Conservation (phyloP, 805 yeast genomes). For the Blastobotrys americana region DNA sequence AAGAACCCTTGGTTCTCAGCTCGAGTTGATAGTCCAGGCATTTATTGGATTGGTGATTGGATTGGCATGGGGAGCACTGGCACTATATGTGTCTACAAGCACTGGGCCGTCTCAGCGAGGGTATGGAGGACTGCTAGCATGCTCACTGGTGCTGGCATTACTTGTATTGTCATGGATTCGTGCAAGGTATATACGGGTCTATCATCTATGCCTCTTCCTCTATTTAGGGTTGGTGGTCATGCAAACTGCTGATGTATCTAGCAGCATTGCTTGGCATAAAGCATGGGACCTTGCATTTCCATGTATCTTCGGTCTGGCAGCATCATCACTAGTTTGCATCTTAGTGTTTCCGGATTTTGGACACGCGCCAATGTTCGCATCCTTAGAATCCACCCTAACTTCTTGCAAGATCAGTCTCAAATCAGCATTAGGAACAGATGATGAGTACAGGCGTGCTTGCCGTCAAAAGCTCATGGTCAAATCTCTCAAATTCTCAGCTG, state of each 20-base stretch:
- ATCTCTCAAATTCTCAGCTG: constrained; percentile 34
- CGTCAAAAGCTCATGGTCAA: constrained; percentile 31
- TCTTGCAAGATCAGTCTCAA: constrained; percentile 12
- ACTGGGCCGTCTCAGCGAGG: constrained; percentile 36
- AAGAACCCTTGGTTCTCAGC: constrained; percentile 40
- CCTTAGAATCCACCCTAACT: constrained; percentile 23
- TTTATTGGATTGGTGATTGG: constrained; percentile 37
- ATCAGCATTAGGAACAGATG: constrained; percentile 16
- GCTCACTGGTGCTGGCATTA: constrained; percentile 36
- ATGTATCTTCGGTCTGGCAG: constrained; percentile 37
- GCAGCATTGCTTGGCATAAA: constrained; percentile 13
- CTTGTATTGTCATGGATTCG: constrained; percentile 37
- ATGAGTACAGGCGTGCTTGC: constrained; percentile 16
- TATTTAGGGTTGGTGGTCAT: constrained; percentile 30
- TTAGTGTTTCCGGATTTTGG: constrained; percentile 38
- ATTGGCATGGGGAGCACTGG: constrained; percentile 40
- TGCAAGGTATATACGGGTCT: constrained; percentile 35
- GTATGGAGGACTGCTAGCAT: constrained; percentile 42
- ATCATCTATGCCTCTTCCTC: constrained; percentile 29
- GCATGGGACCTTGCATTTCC: constrained; percentile 39
- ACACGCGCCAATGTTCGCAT: constrained; percentile 28
- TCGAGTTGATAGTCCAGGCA: constrained; percentile 39
- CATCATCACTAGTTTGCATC: constrained; percentile 33
- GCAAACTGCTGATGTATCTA: constrained; percentile 26
- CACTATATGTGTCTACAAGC: constrained; percentile 37